These are phyloP conservation scores for Phytomonas sp. DNA, from an alignment of 208 protist genomes.

Conservation along the genomic window DNA sequence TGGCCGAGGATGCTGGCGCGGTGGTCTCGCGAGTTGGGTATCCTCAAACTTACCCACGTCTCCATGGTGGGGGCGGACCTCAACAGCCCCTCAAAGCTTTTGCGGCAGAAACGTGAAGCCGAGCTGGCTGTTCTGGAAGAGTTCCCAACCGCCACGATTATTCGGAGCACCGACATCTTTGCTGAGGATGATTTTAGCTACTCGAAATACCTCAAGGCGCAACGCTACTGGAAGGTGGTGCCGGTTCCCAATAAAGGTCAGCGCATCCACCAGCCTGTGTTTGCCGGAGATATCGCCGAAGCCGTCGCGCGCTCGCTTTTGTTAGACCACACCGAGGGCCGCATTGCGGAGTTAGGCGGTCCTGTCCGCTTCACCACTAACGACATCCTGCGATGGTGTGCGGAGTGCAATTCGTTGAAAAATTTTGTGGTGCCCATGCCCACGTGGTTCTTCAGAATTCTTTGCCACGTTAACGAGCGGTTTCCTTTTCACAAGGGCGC, in stretches of 20 bases:
- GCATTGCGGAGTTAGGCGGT: slow-evolving; percentile 86
- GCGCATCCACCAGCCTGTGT: slow-evolving; percentile 87
- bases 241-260: slow-evolving; percentile 76
- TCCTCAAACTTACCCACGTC: slow-evolving; percentile 79
- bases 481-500: slow-evolving; percentile 62
- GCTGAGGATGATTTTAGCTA: slow-evolving; percentile 83
- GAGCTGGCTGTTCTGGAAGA: slow-evolving; percentile 86
- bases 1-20: slow-evolving; percentile 86
- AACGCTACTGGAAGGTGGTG: slow-evolving; percentile 77
- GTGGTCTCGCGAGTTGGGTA: slow-evolving; percentile 82
- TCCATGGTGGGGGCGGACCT: slow-evolving; percentile 87
- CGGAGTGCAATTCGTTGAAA: slow-evolving; percentile 71
- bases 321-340: slow-evolving; percentile 86
- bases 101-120: slow-evolving; percentile 79
- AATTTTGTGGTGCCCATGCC: slow-evolving; percentile 67
- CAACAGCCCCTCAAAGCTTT: slow-evolving; percentile 76
- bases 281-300: slow-evolving; percentile 82
- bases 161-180: slow-evolving; percentile 83
- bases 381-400: slow-evolving; percentile 80
- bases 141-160: slow-evolving; percentile 88
- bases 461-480: slow-evolving; percentile 69
- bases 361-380: slow-evolving; percentile 87
- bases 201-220: slow-evolving; percentile 84
- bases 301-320: slow-evolving; percentile 72
- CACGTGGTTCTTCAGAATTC: slow-evolving; percentile 59